These are phyloP conservation scores for Colletotrichum euphorbiae DNA, from an alignment of 2,329 filamentous ascomycete species.

Conservation along the genomic window DNA sequence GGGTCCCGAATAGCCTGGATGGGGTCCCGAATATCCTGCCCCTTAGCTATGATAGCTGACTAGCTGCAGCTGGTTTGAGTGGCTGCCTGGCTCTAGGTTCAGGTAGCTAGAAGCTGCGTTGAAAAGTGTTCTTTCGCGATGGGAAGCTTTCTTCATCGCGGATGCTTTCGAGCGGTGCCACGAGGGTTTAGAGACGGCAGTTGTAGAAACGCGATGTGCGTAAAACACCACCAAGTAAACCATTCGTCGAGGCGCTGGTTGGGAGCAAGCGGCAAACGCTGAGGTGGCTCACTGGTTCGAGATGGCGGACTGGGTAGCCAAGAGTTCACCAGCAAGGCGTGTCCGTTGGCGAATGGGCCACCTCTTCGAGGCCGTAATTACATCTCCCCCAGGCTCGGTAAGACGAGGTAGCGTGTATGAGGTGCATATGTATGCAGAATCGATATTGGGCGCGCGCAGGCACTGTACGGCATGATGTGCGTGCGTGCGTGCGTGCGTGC, in stretches of 20 bases:
- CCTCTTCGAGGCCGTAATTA: not conserved
- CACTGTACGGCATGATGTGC: not conserved
- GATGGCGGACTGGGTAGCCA: not conserved
- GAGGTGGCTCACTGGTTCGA: not conserved
- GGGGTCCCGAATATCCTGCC: too few relatives aligned
- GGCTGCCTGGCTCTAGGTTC: not conserved
- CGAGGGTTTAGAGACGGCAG: slow-evolving; percentile 1
- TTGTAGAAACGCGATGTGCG: not conserved
- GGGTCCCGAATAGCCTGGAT: too few relatives aligned
- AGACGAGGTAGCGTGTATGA: slow-evolving; percentile 20
- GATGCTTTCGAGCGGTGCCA: slow-evolving; percentile 3
- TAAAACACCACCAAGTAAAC: not conserved
- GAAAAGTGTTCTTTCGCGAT: not conserved
- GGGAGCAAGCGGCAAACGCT: not conserved
- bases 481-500: not conserved
- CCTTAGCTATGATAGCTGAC: too few relatives aligned
- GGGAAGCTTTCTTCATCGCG: not conserved
- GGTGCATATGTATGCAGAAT: slow-evolving; percentile 25
- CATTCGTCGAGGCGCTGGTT: not conserved
- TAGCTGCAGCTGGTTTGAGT: not conserved
- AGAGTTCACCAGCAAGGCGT: slow-evolving; percentile 11
- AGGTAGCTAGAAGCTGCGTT: not conserved
- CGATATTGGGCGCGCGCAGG: slow-evolving; percentile 12
- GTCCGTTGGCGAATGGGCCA: not conserved
- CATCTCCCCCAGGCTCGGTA: not conserved